Evolutionary conservation across 345 rosid genomes (phyloP).

Genomic region (Cardiospermum halicacabum): DNA sequence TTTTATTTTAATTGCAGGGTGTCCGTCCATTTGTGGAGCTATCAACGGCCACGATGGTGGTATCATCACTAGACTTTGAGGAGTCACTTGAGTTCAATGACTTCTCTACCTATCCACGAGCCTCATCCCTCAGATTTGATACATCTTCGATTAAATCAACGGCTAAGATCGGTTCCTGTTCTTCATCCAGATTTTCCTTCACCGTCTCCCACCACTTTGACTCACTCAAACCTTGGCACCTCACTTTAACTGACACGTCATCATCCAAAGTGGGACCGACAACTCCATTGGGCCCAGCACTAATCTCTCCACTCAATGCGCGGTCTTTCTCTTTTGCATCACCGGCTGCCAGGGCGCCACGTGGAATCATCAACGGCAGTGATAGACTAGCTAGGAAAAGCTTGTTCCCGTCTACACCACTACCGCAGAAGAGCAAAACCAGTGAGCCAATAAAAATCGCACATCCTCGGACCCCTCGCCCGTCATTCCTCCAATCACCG

Average conservation of each 20-base stretch:
- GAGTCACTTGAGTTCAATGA: slow-evolving; percentile 58
- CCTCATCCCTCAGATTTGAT: slow-evolving; percentile 78
- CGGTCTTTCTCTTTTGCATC: slow-evolving; percentile 81
- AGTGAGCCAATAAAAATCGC: slow-evolving; percentile 14
- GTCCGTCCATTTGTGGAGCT: slow-evolving; percentile 87
- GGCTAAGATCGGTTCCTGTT: slow-evolving; percentile 67
- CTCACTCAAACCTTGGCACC: slow-evolving; percentile 92
- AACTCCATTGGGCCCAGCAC: slow-evolving; percentile 39
- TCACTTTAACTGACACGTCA: slow-evolving; percentile 63
- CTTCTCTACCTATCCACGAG: slow-evolving; percentile 55
- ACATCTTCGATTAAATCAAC: slow-evolving; percentile 50
- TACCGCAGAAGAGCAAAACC: slow-evolving; percentile 54
- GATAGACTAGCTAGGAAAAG: slow-evolving; percentile 31
- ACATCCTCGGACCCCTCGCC: slow-evolving; percentile 55
- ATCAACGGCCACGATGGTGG: slow-evolving; percentile 54
- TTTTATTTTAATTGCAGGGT: slow-evolving; percentile 49
- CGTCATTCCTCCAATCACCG: slow-evolving; percentile 91
- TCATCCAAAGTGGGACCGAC: slow-evolving; percentile 45
- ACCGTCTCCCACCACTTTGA: slow-evolving; percentile 82
- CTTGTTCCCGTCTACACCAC: slow-evolving; percentile 71
- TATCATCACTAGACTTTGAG: slow-evolving; percentile 72
- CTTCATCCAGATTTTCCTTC: slow-evolving; percentile 92
- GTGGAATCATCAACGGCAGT: slow-evolving; percentile 29
- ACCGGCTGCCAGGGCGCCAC: slow-evolving; percentile 58
- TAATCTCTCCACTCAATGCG: slow-evolving; percentile 60